Percentiles rank a stretch among this genome's conserved stretches.
Conservation (phyloP, 805 yeast species). For the Helenozyma rhizophorensis region DNA sequence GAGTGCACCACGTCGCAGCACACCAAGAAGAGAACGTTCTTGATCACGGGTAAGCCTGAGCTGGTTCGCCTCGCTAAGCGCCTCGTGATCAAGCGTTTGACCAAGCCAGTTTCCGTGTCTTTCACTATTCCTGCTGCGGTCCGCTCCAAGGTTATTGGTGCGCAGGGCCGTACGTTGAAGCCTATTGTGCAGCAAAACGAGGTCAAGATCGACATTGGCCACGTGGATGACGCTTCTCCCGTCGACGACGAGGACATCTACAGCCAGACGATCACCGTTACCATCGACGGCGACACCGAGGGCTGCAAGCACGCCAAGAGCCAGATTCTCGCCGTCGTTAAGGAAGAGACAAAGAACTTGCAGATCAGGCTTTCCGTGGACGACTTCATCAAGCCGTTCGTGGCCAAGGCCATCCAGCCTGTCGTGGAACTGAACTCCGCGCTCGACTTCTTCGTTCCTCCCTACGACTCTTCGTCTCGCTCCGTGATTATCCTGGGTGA, state of each 20-base stretch:
- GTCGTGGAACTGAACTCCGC: constrained; percentile 19
- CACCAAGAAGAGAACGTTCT: constrained; percentile 75
- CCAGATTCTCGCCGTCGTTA: constrained; percentile 67
- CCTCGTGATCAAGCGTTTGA: constrained; percentile 68
- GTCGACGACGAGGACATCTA: constrained; percentile 53
- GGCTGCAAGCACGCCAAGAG: constrained; percentile 73
- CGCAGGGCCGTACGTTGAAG: constrained; percentile 76
- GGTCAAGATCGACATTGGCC: constrained; percentile 67
- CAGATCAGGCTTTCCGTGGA: constrained; percentile 46
- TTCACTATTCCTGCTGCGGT: constrained; percentile 73
- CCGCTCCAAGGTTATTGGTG: constrained; percentile 78
- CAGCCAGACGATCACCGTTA: constrained; percentile 56
- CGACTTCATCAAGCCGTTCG: constrained; percentile 27
- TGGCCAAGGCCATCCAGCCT: constrained; percentile 21
- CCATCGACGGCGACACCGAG: constrained; percentile 79
- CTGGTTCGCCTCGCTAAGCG: constrained; percentile 68
- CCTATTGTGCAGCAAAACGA: constrained; percentile 69
- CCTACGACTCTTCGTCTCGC: constrained; percentile 30
- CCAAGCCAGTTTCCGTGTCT: constrained; percentile 61
- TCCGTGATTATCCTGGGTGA: constrained; percentile 61
- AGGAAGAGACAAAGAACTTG: constrained; percentile 63
- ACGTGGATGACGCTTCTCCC: constrained; percentile 18
- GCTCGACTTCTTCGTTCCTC: constrained; percentile 34
- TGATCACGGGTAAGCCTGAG: constrained; percentile 70
- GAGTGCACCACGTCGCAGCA: constrained; percentile 79